A percentile compares a stretch with the other conserved stretches of the same genome.
These are phyloP conservation scores for Davidsoniella eucalypti DNA, from an alignment of 2,329 filamentous ascomycete species.

Conservation along the genomic window DNA sequence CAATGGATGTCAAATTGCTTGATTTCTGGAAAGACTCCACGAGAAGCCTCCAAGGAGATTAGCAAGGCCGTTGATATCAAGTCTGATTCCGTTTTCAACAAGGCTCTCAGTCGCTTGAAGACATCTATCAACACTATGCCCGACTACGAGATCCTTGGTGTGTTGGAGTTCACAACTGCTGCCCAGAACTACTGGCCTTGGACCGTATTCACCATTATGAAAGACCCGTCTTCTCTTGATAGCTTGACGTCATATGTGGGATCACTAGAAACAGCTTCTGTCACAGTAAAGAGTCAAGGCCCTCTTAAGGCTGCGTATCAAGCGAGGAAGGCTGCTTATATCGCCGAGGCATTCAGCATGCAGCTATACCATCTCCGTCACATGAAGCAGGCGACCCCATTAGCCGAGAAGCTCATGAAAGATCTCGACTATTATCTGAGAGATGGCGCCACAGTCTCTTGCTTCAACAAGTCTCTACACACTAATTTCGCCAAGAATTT, in stretches of 20 bases:
- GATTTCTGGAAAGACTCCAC: conserved; percentile 69
- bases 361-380: conserved; percentile 77
- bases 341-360: conserved; percentile 80
- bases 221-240: conserved; percentile 56
- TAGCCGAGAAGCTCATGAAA: conserved; percentile 55
- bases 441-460: conserved; percentile 60
- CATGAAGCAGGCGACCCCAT: conserved; percentile 44
- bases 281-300: conserved; percentile 27
- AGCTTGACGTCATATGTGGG: conserved; percentile 56
- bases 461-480: conserved; percentile 79
- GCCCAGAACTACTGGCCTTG: conserved; percentile 94
- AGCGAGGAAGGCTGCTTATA: conserved; percentile 59
- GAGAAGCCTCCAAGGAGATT: conserved; percentile 39
- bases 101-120: conserved; percentile 55
- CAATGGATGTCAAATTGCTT: conserved; percentile 94
- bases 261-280: conserved; percentile 33
- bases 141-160: conserved; percentile 49
- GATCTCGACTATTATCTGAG: conserved; percentile 67
- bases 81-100: conserved; percentile 50
- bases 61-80: conserved; percentile 21
- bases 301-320: conserved; percentile 39
- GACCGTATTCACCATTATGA: conserved; percentile 67
- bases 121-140: conserved; percentile 44
- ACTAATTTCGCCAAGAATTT: conserved; percentile 75
- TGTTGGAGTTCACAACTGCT: conserved; percentile 73